Evolutionary conservation across 768 basidiomycete species (phyloP).

Genomic region (Amanita rubescens): DNA sequence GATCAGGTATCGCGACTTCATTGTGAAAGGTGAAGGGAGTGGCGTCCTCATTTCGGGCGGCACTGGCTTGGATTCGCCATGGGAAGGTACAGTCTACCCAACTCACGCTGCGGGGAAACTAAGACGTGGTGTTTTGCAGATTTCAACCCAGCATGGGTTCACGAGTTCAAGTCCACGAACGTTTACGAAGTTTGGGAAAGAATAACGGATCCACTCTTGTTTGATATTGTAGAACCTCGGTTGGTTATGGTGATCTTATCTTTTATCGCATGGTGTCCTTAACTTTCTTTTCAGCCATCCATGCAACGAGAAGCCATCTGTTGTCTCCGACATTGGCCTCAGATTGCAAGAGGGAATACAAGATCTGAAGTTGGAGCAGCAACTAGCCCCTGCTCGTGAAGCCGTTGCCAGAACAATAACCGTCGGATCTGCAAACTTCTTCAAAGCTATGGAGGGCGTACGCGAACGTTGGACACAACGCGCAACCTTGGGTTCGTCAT

Average conservation of each 20-base stretch:
- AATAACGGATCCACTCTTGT: constrained; percentile 85
- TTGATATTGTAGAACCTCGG: constrained; percentile 95
- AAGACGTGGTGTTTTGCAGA: constrained; percentile 48
- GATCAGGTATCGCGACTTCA: constrained; percentile 86
- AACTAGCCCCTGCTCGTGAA: constrained; percentile 88
- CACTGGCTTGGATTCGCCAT: constrained; percentile 29
- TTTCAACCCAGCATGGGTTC: constrained; percentile 84
- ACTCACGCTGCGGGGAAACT: not conserved
- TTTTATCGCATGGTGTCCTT: constrained; percentile 2
- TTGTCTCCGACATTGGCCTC: constrained; percentile 86
- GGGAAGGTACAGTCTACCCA: not conserved
- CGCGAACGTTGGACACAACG: constrained; percentile 58
- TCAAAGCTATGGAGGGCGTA: constrained; percentile 89
- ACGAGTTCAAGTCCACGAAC: constrained; percentile 81
- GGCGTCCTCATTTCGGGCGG: constrained; percentile 67
- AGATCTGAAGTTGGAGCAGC: constrained; percentile 88
- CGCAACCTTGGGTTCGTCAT: constrained; percentile 13
- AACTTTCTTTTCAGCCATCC: constrained; percentile 58
- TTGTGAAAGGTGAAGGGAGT: constrained; percentile 55
- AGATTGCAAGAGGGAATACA: constrained; percentile 91
- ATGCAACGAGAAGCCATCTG: constrained; percentile 83
- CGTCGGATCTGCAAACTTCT: constrained; percentile 69
- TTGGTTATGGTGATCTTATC: constrained; percentile 23
- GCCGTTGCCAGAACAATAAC: constrained; percentile 74
- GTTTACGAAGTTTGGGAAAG: constrained; percentile 89